A percentile compares a stretch with the other conserved stretches of the same genome.
phyloP scores from a whole-genome alignment of 257 asterid genomes.

The Coffea eugenioides region DNA sequence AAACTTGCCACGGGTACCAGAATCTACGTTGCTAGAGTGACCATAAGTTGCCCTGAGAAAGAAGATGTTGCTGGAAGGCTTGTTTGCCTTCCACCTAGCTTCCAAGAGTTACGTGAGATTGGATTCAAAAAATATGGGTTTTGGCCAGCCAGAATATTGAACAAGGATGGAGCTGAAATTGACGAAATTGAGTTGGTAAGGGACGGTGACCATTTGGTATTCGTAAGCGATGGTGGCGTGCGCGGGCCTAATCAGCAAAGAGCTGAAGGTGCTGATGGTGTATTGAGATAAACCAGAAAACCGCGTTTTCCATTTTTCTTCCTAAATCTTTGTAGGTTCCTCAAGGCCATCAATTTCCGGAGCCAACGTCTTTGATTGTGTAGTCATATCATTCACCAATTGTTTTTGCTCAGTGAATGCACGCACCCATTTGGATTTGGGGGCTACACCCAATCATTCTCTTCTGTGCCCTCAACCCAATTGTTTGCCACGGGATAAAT shows the following conservation, averaged over 20 bases:
- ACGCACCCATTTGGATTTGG: no score
- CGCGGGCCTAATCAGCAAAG: constrained; percentile 11
- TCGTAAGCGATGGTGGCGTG: constrained; percentile 32
- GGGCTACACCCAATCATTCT: neutral
- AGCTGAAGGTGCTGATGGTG: neutral
- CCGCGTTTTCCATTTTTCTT: no score
- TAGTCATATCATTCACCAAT: neutral
- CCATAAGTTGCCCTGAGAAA: constrained; percentile 68
- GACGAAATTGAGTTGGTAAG: constrained; percentile 67
- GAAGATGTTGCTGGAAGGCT: constrained; percentile 60
- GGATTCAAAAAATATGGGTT: constrained; percentile 53
- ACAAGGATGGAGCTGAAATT: constrained; percentile 57
- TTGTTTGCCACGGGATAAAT: no score
- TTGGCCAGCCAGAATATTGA: constrained; percentile 38
- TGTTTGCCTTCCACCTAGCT: constrained; percentile 57
- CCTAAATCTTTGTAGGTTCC: neutral
- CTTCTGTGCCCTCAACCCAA: neutral
- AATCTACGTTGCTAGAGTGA: constrained; percentile 47
- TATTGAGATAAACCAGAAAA: neutral
- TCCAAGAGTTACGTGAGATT: constrained; percentile 45
- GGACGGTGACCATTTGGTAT: constrained; percentile 69
- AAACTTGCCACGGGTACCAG: constrained; percentile 5
- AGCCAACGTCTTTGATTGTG: neutral
- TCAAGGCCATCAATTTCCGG: neutral
- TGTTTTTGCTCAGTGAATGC: neutral